Conservation (phyloP, 225 moss, liverwort and hornwort genomes). For the Pseudisothecium myosuroides region DNA sequence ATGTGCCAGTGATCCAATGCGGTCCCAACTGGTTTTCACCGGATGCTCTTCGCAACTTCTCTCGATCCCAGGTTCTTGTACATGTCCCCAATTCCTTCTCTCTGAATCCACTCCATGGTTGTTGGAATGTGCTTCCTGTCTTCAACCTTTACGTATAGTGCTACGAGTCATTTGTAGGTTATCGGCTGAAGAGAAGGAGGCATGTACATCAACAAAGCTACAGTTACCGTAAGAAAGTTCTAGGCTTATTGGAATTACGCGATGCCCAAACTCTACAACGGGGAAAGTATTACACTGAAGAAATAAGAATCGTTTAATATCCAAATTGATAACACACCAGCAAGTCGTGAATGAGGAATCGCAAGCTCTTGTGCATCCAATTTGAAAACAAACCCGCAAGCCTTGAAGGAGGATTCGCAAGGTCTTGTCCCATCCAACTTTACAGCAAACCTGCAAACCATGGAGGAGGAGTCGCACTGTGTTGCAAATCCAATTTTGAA, state of each 20-base stretch:
- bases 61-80: constrained; percentile 46
- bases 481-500: background rate
- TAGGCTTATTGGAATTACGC: background rate
- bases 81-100: background rate
- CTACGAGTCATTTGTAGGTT: background rate
- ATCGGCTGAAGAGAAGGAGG: background rate
- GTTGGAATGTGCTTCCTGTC: background rate
- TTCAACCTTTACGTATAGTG: background rate
- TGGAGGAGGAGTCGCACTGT: background rate
- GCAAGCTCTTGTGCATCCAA: background rate
- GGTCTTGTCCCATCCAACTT: background rate
- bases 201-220: background rate
- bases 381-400: background rate
- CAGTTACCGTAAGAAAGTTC: background rate
- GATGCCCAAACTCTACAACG: background rate
- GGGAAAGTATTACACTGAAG: no score
- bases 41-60: constrained; percentile 35
- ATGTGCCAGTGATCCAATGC: constrained; percentile 50
- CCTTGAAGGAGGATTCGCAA: background rate
- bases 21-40: constrained; percentile 17
- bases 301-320: background rate
- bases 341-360: background rate
- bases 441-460: background rate
- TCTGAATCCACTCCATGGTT: background rate
- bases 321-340: no score